phyloP scores from a whole-genome alignment of 2,329 filamentous ascomycete species.

The Chaetothyriales sp. region DNA sequence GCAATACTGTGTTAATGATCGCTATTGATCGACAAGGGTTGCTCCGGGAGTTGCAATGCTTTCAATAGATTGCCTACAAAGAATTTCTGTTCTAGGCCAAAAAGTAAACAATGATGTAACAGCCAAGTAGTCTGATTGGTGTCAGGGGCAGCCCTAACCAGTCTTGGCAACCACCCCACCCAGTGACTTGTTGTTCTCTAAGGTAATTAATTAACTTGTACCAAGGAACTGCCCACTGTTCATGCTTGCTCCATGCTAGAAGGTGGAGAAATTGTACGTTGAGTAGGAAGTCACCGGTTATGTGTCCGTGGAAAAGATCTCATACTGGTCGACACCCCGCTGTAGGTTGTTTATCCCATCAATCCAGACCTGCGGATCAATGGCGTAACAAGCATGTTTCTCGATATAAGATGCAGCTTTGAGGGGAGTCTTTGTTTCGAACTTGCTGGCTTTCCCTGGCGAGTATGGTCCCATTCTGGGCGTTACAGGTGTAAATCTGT shows the following conservation, averaged over 20 bases:
- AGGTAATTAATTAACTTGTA: too few relatives aligned
- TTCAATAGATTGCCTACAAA: slow-evolving; percentile 8
- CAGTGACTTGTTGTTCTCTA: too few relatives aligned
- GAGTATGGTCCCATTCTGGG: slow-evolving; percentile 51
- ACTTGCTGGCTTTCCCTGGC: slow-evolving; percentile 30
- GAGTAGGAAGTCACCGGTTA: slow-evolving; percentile 30
- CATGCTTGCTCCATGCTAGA: slow-evolving; percentile 13
- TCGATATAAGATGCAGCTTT: slow-evolving; percentile 34
- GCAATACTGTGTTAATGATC: too few relatives aligned
- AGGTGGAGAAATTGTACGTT: slow-evolving; percentile 32
- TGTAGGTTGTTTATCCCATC: slow-evolving; percentile 84
- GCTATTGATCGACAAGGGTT: background rate
- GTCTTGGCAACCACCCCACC: too few relatives aligned
- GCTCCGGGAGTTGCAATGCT: background rate
- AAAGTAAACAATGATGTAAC: too few relatives aligned
- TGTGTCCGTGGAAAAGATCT: slow-evolving; percentile 29
- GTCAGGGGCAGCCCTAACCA: too few relatives aligned
- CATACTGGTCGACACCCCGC: slow-evolving; percentile 51
- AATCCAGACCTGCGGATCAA: slow-evolving; percentile 90
- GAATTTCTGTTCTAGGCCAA: background rate
- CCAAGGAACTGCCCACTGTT: too few relatives aligned
- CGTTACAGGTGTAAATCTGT: slow-evolving; percentile 75
- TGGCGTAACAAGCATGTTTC: slow-evolving; percentile 71
- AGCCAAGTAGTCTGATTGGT: too few relatives aligned
- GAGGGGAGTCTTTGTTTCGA: slow-evolving; percentile 44